phyloP scores from a whole-genome alignment of 2,329 filamentous ascomycete genomes.

The Penicillium decumbens region DNA sequence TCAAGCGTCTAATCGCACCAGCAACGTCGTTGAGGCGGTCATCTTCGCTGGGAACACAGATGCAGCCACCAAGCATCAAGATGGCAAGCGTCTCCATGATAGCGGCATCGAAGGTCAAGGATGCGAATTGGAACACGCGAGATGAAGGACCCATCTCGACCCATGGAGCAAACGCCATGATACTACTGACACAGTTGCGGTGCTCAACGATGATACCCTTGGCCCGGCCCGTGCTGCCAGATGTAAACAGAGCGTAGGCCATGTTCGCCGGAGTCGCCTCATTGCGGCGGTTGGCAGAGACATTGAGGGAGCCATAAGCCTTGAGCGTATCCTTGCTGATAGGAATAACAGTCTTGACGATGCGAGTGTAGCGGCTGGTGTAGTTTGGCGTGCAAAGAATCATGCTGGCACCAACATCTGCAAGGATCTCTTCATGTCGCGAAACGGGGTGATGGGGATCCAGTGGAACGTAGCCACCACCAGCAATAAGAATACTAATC shows the following conservation, averaged over 20 bases:
- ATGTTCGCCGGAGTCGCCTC: constrained; percentile 24
- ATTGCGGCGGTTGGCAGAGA: neutral
- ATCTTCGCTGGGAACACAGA: constrained; percentile 47
- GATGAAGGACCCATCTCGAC: constrained; percentile 23
- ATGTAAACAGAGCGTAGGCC: constrained; percentile 37
- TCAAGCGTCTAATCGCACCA: constrained; percentile 47
- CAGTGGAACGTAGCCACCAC: constrained; percentile 33
- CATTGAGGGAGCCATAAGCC: constrained; percentile 22
- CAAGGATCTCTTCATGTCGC: constrained; percentile 32
- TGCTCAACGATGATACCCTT: constrained; percentile 39
- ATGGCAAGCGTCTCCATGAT: constrained; percentile 40
- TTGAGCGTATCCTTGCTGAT: constrained; percentile 32
- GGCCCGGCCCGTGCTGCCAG: constrained; percentile 36
- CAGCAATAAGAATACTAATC: constrained; percentile 32
- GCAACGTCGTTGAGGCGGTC: constrained; percentile 48
- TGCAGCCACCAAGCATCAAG: constrained; percentile 42
- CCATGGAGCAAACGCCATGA: constrained; percentile 28
- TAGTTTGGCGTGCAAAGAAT: constrained; percentile 34
- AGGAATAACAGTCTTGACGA: constrained; percentile 30
- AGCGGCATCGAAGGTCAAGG: constrained; percentile 45
- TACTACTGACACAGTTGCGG: constrained; percentile 30
- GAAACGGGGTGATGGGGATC: constrained; percentile 35
- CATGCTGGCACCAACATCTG: constrained; percentile 29
- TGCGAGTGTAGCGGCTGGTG: constrained; percentile 25
- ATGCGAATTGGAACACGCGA: constrained; percentile 43